phyloP scores from a whole-genome alignment of 2,329 filamentous ascomycete species.

The Xylariaceae sp. region DNA sequence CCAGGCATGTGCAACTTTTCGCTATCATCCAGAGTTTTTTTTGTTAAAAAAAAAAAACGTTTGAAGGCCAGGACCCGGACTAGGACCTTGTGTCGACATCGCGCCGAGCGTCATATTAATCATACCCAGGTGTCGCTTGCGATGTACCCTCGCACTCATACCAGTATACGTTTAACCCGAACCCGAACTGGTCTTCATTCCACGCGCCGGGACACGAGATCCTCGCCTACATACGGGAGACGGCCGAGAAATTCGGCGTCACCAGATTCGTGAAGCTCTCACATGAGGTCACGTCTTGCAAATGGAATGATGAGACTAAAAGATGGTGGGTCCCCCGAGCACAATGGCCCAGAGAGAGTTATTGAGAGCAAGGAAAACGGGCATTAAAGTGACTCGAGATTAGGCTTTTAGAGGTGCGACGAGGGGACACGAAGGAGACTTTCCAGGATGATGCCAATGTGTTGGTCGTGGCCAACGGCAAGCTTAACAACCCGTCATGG shows the following conservation, averaged over 20 bases:
- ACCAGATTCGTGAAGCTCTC: slow-evolving; percentile 42
- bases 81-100: background rate
- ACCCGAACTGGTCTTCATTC: slow-evolving; percentile 48
- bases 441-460: slow-evolving; percentile 39
- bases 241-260: slow-evolving; percentile 42
- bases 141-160: slow-evolving; percentile 45
- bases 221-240: slow-evolving; percentile 42
- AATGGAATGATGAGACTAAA: slow-evolving; percentile 37
- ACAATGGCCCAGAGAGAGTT: background rate
- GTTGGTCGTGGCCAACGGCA: slow-evolving; percentile 38
- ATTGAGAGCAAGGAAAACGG: background rate
- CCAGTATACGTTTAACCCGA: slow-evolving; percentile 51
- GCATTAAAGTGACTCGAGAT: slow-evolving; percentile 1
- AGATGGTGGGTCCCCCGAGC: slow-evolving; percentile 32
- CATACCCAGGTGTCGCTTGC: slow-evolving; percentile 27
- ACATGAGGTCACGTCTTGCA: slow-evolving; percentile 37
- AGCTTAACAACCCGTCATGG: slow-evolving; percentile 40
- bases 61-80: no score
- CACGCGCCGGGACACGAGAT: slow-evolving; percentile 47
- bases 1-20: slow-evolving; percentile 24
- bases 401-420: slow-evolving; percentile 34
- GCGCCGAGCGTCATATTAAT: background rate
- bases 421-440: slow-evolving; percentile 32
- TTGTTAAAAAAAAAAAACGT: background rate
- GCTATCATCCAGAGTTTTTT: background rate